Percentiles rank a stretch among this genome's conserved stretches.
Evolutionary conservation across 192 early-diverging fungal species (phyloP).

Genomic region (Thoreauomyces humboldtii): DNA sequence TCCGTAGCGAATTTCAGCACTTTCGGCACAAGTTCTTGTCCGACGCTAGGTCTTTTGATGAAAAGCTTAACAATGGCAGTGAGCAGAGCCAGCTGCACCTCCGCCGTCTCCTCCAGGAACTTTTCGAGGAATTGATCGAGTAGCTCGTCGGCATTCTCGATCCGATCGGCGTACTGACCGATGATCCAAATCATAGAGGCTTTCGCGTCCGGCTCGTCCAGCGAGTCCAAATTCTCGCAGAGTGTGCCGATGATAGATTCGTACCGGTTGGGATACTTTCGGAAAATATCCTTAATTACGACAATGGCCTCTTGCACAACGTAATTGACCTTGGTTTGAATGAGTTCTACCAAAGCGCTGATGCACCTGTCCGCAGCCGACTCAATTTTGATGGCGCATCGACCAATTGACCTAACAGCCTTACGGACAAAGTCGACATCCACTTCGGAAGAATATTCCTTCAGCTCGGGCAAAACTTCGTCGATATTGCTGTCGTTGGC

Average conservation of each 20-base stretch:
- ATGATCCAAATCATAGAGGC: constrained; percentile 99
- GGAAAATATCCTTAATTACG: constrained; percentile 97
- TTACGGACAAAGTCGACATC: constrained; percentile 98
- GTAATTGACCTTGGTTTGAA: constrained; percentile 97
- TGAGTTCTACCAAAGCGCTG: constrained; percentile 80
- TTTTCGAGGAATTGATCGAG: constrained; percentile 84
- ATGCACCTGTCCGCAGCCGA: constrained; percentile 83
- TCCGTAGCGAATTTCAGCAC: constrained; percentile 94
- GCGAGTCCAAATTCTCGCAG: constrained; percentile 92
- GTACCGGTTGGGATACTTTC: constrained; percentile 97
- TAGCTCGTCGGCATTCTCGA: constrained; percentile 92
- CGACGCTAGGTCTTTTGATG: constrained; percentile 85
- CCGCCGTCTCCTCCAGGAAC: constrained; percentile 78
- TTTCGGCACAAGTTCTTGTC: constrained; percentile 90
- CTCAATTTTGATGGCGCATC: constrained; percentile 95
- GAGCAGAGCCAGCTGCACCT: constrained; percentile 89
- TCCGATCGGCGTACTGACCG: constrained; percentile 96
- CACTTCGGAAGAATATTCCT: constrained; percentile 94
- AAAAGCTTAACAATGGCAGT: constrained; percentile 97
- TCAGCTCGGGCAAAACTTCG: constrained; percentile 85
- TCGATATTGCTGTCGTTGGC: constrained; percentile 80
- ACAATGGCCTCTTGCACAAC: constrained; percentile 98
- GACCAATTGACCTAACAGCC: constrained; percentile 94
- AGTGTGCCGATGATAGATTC: constrained; percentile 89
- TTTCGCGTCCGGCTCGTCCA: constrained; percentile 98